These are phyloP conservation scores for Tetrahymena malaccensis DNA, from an alignment of 73 alveolate species.

Conservation along the genomic window DNA sequence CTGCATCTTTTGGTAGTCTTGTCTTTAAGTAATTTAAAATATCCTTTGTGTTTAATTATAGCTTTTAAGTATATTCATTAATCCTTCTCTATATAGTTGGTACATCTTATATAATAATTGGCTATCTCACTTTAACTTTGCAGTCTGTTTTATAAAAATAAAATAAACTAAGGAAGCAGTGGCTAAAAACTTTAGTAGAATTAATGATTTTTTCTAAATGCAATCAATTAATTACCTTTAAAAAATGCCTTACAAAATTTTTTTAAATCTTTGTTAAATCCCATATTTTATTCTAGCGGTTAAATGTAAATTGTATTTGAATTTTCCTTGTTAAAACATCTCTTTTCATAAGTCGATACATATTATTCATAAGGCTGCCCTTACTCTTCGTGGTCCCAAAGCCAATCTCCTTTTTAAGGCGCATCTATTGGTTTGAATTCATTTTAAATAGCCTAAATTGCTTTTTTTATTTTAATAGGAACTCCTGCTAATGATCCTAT, in stretches of 20 bases:
- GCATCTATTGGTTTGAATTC: not conserved
- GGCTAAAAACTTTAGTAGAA: not conserved
- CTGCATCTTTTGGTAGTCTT: conserved; percentile 73
- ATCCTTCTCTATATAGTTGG: not conserved
- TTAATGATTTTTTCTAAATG: not conserved
- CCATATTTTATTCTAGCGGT: not conserved
- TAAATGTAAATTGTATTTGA: not conserved
- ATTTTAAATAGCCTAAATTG: not conserved
- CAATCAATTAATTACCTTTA: not conserved
- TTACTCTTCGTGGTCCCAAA: not conserved
- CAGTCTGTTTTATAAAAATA: not conserved
- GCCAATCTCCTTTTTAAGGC: not conserved
- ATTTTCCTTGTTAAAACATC: not conserved
- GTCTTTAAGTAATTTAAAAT: conserved; percentile 53
- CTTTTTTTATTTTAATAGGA: not conserved
- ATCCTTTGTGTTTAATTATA: not conserved
- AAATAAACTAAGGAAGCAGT: not conserved
- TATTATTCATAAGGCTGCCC: not conserved
- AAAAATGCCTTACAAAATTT: not conserved
- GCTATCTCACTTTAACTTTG: not conserved
- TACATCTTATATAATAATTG: not conserved
- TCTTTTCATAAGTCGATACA: not conserved
- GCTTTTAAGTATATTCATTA: not conserved
- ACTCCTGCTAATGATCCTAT: not conserved
- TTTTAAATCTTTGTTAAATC: not conserved